These are phyloP conservation scores for Eudorina sp. DNA, from an alignment of 139 green algal species.

Conservation along the genomic window DNA sequence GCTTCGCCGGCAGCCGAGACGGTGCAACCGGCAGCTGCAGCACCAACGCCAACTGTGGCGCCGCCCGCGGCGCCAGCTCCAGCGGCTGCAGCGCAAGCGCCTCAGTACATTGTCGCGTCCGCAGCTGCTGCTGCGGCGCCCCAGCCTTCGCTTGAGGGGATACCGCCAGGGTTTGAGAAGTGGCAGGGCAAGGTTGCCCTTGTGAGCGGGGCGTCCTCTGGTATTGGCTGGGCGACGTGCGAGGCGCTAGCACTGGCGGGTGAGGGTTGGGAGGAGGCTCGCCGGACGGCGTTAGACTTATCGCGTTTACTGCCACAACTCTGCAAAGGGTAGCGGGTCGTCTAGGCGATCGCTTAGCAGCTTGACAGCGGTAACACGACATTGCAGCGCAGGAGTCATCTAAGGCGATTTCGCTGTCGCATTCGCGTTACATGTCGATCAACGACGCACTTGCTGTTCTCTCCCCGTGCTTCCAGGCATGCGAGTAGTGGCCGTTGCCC, in stretches of 20 bases:
- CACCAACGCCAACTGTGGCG: neutral
- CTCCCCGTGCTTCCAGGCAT: constrained; percentile 60
- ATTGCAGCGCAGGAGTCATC: too few species aligned
- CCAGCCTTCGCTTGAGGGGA: neutral
- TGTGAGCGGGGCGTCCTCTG: constrained; percentile 83
- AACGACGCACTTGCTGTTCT: too few species aligned
- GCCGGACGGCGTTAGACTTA: too few species aligned
- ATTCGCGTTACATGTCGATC: too few species aligned
- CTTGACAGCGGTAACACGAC: too few species aligned
- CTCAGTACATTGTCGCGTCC: neutral
- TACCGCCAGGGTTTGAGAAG: constrained; percentile 56
- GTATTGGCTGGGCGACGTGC: constrained; percentile 81
- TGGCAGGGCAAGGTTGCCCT: constrained; percentile 82
- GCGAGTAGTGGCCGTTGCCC: constrained; percentile 85
- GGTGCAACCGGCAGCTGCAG: neutral
- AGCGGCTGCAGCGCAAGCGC: neutral
- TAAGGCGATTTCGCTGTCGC: too few species aligned
- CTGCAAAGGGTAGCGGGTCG: too few species aligned
- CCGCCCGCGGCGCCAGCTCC: too few species aligned
- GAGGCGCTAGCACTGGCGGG: constrained; percentile 68
- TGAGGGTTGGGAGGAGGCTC: too few species aligned
- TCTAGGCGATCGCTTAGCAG: too few species aligned
- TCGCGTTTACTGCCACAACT: too few species aligned
- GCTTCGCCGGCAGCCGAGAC: neutral
- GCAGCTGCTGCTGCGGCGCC: neutral